Conservation (phyloP, 1,284 basidiomycete genomes). For the Puccinia horiana region DNA sequence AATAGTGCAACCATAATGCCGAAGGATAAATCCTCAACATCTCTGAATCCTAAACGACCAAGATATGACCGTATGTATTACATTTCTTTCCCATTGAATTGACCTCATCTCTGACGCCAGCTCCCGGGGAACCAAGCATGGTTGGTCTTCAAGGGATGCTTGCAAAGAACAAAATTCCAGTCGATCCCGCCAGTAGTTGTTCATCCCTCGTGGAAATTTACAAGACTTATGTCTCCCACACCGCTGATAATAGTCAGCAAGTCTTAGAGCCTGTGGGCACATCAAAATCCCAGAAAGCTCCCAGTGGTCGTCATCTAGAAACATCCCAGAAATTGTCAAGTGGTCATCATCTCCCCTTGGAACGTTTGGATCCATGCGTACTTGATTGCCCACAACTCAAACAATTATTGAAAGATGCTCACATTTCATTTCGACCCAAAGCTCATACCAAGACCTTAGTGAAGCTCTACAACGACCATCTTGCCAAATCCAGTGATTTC, state of each 20-base stretch:
- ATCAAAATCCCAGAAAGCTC: too few species aligned
- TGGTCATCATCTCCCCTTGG: neutral
- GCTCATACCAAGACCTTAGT: neutral
- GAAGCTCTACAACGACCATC: neutral
- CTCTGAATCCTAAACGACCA: too few species aligned
- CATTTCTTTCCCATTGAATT: too few species aligned
- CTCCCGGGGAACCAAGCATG: too few species aligned
- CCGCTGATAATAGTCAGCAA: too few species aligned
- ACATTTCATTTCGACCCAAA: neutral
- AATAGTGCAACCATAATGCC: too few species aligned
- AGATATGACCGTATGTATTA: too few species aligned
- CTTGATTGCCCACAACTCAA: neutral
- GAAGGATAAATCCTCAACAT: too few species aligned
- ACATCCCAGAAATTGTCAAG: too few species aligned
- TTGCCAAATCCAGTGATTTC: neutral
- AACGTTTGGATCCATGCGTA: neutral
- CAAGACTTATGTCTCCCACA: neutral
- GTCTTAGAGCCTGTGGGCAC: too few species aligned
- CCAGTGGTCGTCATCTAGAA: too few species aligned
- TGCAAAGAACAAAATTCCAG: neutral
- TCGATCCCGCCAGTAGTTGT: neutral
- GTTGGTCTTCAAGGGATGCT: neutral
- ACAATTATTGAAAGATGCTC: neutral
- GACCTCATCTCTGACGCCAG: too few species aligned
- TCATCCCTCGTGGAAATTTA: neutral